phyloP scores from a whole-genome alignment of 2,329 filamentous ascomycete species.

The Diaporthe citri region DNA sequence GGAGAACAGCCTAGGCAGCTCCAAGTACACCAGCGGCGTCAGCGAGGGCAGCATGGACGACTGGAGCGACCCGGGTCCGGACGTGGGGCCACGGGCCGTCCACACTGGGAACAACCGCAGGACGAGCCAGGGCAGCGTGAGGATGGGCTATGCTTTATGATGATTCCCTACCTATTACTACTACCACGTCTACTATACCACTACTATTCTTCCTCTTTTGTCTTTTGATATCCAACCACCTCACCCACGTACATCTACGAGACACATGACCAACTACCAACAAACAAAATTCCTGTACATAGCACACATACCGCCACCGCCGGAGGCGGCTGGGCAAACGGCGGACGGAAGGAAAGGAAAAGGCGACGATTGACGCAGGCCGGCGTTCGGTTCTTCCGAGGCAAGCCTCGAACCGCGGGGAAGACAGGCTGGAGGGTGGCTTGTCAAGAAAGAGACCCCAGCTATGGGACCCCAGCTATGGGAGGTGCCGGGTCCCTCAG shows the following conservation, averaged over 20 bases:
- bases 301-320: slow-evolving; percentile 2
- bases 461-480: neutral
- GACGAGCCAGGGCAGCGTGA: slow-evolving; percentile 30
- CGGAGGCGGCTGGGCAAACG: neutral
- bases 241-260: slow-evolving; percentile 7
- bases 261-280: slow-evolving; percentile 23
- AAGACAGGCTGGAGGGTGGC: neutral
- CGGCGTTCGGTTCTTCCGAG: slow-evolving; percentile 3
- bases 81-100: slow-evolving; percentile 58
- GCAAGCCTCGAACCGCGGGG: neutral
- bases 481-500: neutral
- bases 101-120: neutral
- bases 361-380: neutral
- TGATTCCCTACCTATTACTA: slow-evolving; percentile 2
- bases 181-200: neutral
- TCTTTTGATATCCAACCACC: slow-evolving; percentile 14
- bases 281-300: slow-evolving; percentile 24
- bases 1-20: slow-evolving; percentile 53
- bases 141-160: slow-evolving; percentile 36
- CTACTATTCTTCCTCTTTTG: slow-evolving; percentile 8
- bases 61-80: slow-evolving; percentile 68
- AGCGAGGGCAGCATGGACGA: slow-evolving; percentile 53
- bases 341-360: neutral
- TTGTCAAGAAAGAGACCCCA: neutral
- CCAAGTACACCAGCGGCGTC: slow-evolving; percentile 65